These are phyloP conservation scores for Dillenia suffruticosa DNA, from an alignment of 164 flowering plant species.

Conservation along the genomic window DNA sequence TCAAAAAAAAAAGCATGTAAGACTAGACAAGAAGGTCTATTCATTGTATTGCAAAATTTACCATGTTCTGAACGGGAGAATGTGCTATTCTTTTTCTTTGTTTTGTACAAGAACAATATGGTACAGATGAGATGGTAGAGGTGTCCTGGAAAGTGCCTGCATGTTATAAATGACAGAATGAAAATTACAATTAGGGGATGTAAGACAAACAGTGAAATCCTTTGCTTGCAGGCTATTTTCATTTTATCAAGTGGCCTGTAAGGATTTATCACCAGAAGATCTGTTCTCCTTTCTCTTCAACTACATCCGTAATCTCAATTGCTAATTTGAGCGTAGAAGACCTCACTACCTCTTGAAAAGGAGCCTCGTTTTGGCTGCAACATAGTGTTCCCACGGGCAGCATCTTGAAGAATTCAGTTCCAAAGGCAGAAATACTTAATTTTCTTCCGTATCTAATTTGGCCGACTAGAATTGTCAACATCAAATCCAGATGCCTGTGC, in stretches of 20 bases:
- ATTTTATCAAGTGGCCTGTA: background rate
- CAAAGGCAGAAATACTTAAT: no score
- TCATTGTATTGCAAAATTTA: no score
- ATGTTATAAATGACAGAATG: no score
- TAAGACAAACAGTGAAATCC: background rate
- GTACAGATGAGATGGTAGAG: no score
- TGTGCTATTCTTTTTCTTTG: no score
- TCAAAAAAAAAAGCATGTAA: no score
- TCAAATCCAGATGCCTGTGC: slow-evolving; percentile 56
- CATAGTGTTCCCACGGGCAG: slow-evolving; percentile 73
- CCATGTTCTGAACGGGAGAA: no score
- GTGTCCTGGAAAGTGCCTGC: no score
- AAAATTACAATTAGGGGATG: no score
- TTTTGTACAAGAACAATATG: no score
- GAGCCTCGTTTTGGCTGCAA: slow-evolving; percentile 78
- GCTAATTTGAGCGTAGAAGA: slow-evolving; percentile 30
- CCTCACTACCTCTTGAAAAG: slow-evolving; percentile 41
- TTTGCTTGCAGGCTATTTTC: background rate
- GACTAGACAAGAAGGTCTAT: no score
- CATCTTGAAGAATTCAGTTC: slow-evolving; percentile 58
- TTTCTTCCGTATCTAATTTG: background rate
- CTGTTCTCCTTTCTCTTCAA: slow-evolving; percentile 69
- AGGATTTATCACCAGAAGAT: background rate
- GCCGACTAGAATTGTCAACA: slow-evolving; percentile 18
- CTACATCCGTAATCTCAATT: slow-evolving; percentile 72